A percentile compares a stretch with the other conserved stretches of the same genome.
These are phyloP conservation scores for Candida wancherniae DNA, from an alignment of 805 yeast genomes.

Conservation along the genomic window DNA sequence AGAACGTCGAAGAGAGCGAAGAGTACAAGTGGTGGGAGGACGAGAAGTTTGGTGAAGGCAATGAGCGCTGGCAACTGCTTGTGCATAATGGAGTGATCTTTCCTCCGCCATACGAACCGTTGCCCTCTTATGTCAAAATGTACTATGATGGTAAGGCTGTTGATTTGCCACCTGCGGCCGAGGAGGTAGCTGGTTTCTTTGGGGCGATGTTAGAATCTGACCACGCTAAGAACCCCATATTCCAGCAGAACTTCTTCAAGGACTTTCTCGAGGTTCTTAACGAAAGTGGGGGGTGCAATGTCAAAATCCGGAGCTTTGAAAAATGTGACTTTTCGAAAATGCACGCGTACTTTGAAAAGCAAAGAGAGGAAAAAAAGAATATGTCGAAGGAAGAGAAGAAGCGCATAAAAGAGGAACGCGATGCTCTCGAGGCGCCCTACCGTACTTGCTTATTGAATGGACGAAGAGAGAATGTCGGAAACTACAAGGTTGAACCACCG, in stretches of 20 bases:
- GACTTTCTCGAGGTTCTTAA: constrained; percentile 69
- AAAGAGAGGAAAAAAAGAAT: constrained; percentile 67
- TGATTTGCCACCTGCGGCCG: constrained; percentile 72
- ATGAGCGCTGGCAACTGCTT: constrained; percentile 79
- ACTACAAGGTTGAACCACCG: constrained; percentile 93
- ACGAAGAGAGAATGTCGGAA: constrained; percentile 86
- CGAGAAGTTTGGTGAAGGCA: constrained; percentile 59
- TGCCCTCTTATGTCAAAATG: constrained; percentile 73
- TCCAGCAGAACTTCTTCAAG: constrained; percentile 79
- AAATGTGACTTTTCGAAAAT: constrained; percentile 78
- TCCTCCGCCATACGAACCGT: constrained; percentile 86
- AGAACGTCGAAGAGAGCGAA: constrained; percentile 42
- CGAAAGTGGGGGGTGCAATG: constrained; percentile 61
- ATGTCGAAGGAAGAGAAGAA: constrained; percentile 74
- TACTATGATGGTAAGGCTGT: constrained; percentile 76
- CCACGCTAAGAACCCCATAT: constrained; percentile 81
- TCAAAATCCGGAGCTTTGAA: constrained; percentile 46
- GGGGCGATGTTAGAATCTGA: constrained; percentile 86
- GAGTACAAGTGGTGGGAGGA: constrained; percentile 85
- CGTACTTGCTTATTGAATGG: constrained; percentile 81
- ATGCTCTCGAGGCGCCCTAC: constrained; percentile 71
- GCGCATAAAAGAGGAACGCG: constrained; percentile 63
- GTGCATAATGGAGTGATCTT: constrained; percentile 89
- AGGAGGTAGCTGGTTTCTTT: constrained; percentile 94
- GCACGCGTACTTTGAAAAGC: constrained; percentile 61